Base-by-base conservation (phyloP, 805 yeast genomes). In the Saccharomycopsis vini region DNA sequence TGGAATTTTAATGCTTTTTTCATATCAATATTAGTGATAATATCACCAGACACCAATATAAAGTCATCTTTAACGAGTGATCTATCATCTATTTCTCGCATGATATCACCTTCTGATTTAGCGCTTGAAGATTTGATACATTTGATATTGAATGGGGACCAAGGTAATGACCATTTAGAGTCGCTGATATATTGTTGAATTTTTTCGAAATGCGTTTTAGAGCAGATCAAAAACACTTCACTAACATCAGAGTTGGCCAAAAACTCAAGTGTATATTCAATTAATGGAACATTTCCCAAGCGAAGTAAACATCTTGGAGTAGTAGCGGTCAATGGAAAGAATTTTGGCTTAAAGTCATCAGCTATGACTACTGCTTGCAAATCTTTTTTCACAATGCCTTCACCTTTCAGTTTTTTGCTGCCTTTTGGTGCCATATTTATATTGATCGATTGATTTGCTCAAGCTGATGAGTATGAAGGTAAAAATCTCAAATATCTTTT, bases 221-320 rank as follows among this genome's bases (percentile, higher is more conserved):
- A 79, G 63, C 97, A 89, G 73, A 89, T 81, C 50, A 92, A 66
- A 58, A 77, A 87, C 3, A 92, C 97, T 57, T 92, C 97, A 50
- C 78, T 77, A 28, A 88, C 96, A 24, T 87, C 86, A 3, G 95
- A 87, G 52, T 77, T 81, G 9, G 97, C 96, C 37, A 92, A 69
- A 58, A 92, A 92, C 63, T 92, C 97, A 42, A 92, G 67, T 2
- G 98, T 92, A 61, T 92, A 92, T 60, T 92, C 97, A 49, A 92
- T 77, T 56, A 92, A 71, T 7, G 99, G 98, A 16, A 86, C 86
- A 57, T 89, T 90, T 23, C 95, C 96, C 46, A 92, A 65, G 2
- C 97, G 97, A 50, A 92, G 68, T 34, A 92, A 68, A 64, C 98
- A 92, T 60, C 98, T 73, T 32, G 98, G 98, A 50, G 70, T 77